Percentiles rank a stretch among this genome's conserved stretches.
Conservation (phyloP, 106 monocot species). For the Iris macrosiphon region DNA sequence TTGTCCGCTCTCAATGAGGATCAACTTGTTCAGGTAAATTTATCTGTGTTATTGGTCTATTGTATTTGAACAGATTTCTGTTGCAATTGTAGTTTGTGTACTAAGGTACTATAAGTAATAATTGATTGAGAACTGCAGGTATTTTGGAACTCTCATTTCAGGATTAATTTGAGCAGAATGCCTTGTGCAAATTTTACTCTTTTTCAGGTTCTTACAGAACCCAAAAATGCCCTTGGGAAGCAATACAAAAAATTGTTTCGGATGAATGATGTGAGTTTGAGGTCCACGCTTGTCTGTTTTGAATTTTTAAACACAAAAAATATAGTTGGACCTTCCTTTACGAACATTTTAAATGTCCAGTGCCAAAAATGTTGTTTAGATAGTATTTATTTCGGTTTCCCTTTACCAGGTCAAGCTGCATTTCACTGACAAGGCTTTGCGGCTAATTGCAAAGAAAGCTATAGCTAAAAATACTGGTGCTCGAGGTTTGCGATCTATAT, state of each 20-base stretch:
- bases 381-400: not conserved
- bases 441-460: constrained; percentile 70
- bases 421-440: constrained; percentile 58
- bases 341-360: not conserved
- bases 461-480: constrained; percentile 70
- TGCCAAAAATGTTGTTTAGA: not conserved
- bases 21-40: constrained; percentile 63
- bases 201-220: constrained; percentile 65
- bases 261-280: constrained; percentile 73
- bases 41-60: not conserved
- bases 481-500: constrained; percentile 62
- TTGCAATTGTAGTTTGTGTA: too few relatives aligned
- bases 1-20: constrained; percentile 61
- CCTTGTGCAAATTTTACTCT: too few relatives aligned
- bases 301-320: not conserved
- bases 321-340: not conserved
- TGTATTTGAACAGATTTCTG: too few relatives aligned
- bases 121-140: too few relatives aligned
- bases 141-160: too few relatives aligned
- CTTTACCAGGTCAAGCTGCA: constrained; percentile 61
- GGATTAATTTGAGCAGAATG: too few relatives aligned
- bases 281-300: not conserved
- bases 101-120: too few relatives aligned
- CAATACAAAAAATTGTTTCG: constrained; percentile 81
- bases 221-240: constrained; percentile 76